phyloP scores from a whole-genome alignment of 495 filamentous ascomycete genomes.

The Neurospora sublineolata region DNA sequence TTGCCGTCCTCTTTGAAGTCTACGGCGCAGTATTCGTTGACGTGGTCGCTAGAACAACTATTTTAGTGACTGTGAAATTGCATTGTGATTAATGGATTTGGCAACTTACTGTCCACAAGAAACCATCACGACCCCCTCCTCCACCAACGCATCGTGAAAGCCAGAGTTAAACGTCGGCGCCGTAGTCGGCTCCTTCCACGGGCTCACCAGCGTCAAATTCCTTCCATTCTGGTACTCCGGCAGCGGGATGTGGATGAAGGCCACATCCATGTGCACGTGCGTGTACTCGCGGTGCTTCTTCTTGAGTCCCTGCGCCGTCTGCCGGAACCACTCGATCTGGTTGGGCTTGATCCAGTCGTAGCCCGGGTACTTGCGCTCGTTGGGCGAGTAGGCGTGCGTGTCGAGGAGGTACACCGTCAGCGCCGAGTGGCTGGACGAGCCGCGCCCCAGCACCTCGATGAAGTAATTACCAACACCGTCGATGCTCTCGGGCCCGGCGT shows the following conservation, averaged over 20 bases:
- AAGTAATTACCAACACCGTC: conserved; percentile 92
- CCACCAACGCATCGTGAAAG: conserved; percentile 76
- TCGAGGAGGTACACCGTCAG: conserved; percentile 90
- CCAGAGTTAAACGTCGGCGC: conserved; percentile 80
- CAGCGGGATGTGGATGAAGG: conserved; percentile 94
- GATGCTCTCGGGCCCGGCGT: conserved; percentile 67
- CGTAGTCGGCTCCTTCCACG: conserved; percentile 65
- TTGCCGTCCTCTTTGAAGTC: conserved; percentile 40
- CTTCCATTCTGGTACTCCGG: conserved; percentile 59
- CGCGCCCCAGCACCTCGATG: conserved; percentile 77
- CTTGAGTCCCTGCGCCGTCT: conserved; percentile 57
- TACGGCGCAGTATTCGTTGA: conserved; percentile 88
- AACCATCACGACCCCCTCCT: conserved; percentile 74
- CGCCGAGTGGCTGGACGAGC: conserved; percentile 69
- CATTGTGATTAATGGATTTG: background rate
- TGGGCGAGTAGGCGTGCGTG: conserved; percentile 83
- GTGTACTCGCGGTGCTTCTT: conserved; percentile 66
- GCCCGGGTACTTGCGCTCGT: conserved; percentile 71
- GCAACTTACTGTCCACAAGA: conserved; percentile 75
- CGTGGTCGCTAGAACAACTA: conserved; percentile 57
- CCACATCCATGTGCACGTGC: conserved; percentile 87
- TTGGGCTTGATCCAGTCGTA: conserved; percentile 94
- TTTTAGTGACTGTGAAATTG: conserved; percentile 3
- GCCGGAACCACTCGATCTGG: conserved; percentile 90
- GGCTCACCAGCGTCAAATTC: conserved; percentile 43